phyloP scores from a whole-genome alignment of 495 filamentous ascomycete species.

The Xylaria scruposa region DNA sequence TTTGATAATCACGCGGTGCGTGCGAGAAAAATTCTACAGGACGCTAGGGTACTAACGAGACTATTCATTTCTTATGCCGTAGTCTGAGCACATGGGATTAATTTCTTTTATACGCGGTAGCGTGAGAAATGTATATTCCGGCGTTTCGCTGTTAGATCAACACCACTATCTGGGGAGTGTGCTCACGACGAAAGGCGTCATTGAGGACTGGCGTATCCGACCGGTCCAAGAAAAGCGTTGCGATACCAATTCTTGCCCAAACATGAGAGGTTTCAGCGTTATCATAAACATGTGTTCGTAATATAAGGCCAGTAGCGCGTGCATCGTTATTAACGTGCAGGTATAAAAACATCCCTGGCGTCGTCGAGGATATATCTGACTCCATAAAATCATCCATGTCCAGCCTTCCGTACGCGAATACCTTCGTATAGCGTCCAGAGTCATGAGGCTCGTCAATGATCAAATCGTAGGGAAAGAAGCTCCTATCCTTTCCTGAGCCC shows the following conservation, averaged over 20 bases:
- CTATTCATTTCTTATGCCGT: no score
- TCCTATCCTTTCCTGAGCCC: background rate
- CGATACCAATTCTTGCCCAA: background rate
- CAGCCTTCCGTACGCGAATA: constrained; percentile 6
- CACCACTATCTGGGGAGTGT: background rate
- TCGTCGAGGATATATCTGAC: background rate
- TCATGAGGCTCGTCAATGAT: background rate
- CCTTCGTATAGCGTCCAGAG: background rate
- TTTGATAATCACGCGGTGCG: no score
- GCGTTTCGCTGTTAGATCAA: background rate
- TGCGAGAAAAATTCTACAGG: no score
- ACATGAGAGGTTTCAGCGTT: background rate
- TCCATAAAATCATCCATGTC: background rate
- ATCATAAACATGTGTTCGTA: background rate
- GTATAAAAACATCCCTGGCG: background rate
- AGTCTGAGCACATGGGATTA: no score
- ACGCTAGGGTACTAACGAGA: no score
- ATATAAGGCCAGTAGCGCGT: constrained; percentile 9
- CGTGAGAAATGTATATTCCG: no score
- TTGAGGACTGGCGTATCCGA: background rate
- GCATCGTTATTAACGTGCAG: constrained; percentile 8
- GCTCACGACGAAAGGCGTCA: background rate
- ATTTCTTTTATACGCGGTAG: no score
- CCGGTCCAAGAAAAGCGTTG: background rate
- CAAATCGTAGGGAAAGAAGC: constrained; percentile 11